Base-by-base conservation (phyloP, 2,329 filamentous ascomycete genomes). In the Pestalotiopsis sp. region DNA sequence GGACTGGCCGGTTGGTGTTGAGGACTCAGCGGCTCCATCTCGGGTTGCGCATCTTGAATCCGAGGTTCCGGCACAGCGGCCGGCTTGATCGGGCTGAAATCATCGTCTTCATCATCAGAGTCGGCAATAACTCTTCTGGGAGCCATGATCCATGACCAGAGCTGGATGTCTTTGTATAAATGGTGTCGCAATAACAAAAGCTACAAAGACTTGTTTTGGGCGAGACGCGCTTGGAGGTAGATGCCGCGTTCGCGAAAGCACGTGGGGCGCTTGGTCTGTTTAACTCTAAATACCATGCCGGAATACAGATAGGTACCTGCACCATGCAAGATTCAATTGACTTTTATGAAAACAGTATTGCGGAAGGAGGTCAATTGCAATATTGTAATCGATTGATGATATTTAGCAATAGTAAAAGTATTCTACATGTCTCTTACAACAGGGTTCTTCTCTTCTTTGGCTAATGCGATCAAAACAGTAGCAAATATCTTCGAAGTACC, bases 101-200 rank as follows among this genome's bases (percentile, higher is more conserved):
- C 75, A 9, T 71, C 73, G 44, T 76, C 75, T 59, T 77, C 75
- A 64, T 78, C 77, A 63, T 79, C 77, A 7, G 77, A 79, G 68
- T 79, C 77, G 24, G 76, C 77, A 65, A 79, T 74, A 40, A 78
- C 73, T 40, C 69, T 74, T 24, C 71, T 74, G 44, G 65, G 69
- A 61, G 71, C 70, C 77, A 78, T 78, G 2, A 7, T 58, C 9
- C 24, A 39, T 56, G n/a, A 57, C 35, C 13, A 20, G 17, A n/a
- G 2, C n/a, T 13, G 58, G 3, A 17, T 5, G 11, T 39, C 6
- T 20, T 61, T 14, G 20, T 22, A 22, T 58, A n/a, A 10, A 22
- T 35, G 3, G 24, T 26, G 56, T 22, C 11, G 24, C 26, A 26
- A 10, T 7, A 20, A n/a, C 4, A 20, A 52, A 52, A 13, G 20